phyloP scores from a whole-genome alignment of 768 basidiomycete species.

The Boletus coccyginus region DNA sequence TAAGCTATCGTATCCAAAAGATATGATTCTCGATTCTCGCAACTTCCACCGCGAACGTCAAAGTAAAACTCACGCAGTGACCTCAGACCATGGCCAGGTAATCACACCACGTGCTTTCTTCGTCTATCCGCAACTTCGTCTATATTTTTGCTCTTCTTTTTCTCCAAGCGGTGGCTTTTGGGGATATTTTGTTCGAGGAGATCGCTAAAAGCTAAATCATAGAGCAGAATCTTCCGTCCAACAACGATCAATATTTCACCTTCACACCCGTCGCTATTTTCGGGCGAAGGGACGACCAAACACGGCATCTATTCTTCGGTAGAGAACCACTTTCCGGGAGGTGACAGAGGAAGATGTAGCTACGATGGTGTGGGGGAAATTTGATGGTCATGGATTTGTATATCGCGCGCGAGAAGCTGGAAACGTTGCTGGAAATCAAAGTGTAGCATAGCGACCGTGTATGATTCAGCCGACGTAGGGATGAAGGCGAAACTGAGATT shows the following conservation, averaged over 20 bases:
- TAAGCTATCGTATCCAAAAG: conserved; percentile 38
- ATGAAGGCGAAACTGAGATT: conserved; percentile 69
- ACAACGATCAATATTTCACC: conserved; percentile 75
- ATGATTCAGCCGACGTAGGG: conserved; percentile 36
- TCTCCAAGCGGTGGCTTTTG: conserved; percentile 53
- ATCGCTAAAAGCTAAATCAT: conserved; percentile 49
- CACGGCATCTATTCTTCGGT: conserved; percentile 38
- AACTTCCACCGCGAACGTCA: background rate
- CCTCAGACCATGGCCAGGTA: conserved; percentile 75
- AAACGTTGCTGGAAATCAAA: conserved; percentile 58
- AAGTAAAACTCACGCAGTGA: conserved; percentile 55
- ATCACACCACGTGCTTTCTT: conserved; percentile 54
- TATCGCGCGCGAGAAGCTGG: conserved; percentile 59
- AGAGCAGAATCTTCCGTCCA: conserved; percentile 63
- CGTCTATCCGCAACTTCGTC: conserved; percentile 44
- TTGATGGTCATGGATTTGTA: conserved; percentile 42
- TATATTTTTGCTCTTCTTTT: conserved; percentile 41
- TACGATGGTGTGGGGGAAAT: conserved; percentile 50
- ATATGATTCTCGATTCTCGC: background rate
- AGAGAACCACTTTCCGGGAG: conserved; percentile 47
- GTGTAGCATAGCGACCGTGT: conserved; percentile 64
- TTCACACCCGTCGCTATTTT: conserved; percentile 33
- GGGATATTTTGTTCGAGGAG: conserved; percentile 51
- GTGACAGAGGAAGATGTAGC: conserved; percentile 50
- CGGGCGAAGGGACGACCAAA: conserved; percentile 35